Evolutionary conservation across 208 protist species (phyloP).

Genomic region (Trypanosoma caninum): DNA sequence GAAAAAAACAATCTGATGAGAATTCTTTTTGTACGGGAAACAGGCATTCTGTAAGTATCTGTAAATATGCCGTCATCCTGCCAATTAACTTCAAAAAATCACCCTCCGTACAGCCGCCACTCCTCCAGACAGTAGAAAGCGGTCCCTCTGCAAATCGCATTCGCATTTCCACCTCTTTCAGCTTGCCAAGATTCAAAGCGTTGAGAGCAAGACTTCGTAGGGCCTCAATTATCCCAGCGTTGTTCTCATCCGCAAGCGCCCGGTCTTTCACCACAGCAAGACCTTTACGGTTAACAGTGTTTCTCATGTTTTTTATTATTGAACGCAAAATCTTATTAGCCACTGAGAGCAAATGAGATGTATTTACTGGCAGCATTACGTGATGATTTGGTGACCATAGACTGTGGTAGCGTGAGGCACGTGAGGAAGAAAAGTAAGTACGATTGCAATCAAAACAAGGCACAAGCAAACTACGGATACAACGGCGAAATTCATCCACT

Average conservation of each 20-base stretch:
- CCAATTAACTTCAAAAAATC: background rate
- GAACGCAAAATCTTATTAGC: background rate
- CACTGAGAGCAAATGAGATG: constrained; percentile 1
- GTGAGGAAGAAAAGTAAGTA: background rate
- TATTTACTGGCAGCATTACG: constrained; percentile 3
- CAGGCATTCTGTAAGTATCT: constrained; percentile 18
- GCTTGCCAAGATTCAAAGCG: constrained; percentile 3
- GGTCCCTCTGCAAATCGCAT: constrained; percentile 15
- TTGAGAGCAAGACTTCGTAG: constrained; percentile 1
- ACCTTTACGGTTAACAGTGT: background rate
- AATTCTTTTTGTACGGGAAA: constrained; percentile 9
- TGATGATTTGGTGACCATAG: constrained; percentile 3
- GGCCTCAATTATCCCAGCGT: background rate
- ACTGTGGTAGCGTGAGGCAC: background rate
- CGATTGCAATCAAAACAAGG: background rate
- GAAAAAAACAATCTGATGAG: too few species aligned
- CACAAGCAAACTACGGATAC: background rate
- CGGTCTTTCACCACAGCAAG: background rate
- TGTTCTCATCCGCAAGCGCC: background rate
- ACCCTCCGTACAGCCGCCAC: background rate
- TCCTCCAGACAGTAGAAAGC: constrained; percentile 6
- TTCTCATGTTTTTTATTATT: background rate
- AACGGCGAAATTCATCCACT: constrained; percentile 9
- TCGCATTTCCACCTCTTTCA: constrained; percentile 12
- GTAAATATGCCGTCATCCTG: constrained; percentile 7